A percentile compares a stretch with the other conserved stretches of the same genome.
Conservation (phyloP, 352 stramenopile genomes). For the Pythium grandisporangium region DNA sequence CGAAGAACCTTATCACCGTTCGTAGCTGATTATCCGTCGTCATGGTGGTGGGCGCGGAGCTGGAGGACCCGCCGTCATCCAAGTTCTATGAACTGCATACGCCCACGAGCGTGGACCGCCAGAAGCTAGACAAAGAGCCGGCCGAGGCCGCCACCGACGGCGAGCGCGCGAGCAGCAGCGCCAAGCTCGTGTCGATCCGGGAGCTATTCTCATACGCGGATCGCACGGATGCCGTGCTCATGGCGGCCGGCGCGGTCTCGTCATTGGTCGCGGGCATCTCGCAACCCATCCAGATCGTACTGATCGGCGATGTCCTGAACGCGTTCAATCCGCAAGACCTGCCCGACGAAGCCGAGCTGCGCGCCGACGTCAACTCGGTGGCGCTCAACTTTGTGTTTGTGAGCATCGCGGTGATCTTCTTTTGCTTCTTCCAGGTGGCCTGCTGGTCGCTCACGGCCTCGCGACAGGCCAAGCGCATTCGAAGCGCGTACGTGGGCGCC, state of each 20-base stretch:
- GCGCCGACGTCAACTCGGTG: slow-evolving; percentile 17
- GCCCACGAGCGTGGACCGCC: too few species aligned
- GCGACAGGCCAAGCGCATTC: slow-evolving; percentile 21
- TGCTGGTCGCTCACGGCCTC: slow-evolving; percentile 41
- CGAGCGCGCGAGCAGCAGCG: too few species aligned
- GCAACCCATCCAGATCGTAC: slow-evolving; percentile 59
- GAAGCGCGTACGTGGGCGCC: slow-evolving; percentile 13
- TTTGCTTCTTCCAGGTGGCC: slow-evolving; percentile 38
- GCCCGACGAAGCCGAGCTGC: slow-evolving; percentile 36
- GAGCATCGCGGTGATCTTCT: slow-evolving; percentile 39
- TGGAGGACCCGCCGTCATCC: too few species aligned
- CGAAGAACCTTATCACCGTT: too few species aligned
- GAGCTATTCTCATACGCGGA: slow-evolving; percentile 56
- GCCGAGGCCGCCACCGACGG: neutral
- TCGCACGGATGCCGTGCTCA: slow-evolving; percentile 37
- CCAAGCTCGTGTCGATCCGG: slow-evolving; percentile 28
- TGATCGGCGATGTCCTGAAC: slow-evolving; percentile 68
- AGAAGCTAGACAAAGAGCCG: too few species aligned
- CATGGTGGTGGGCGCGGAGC: too few species aligned
- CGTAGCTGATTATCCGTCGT: too few species aligned
- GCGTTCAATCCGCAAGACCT: slow-evolving; percentile 40
- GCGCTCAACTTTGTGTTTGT: slow-evolving; percentile 49
- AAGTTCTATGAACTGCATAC: too few species aligned
- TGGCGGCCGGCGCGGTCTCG: slow-evolving; percentile 33
- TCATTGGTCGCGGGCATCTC: slow-evolving; percentile 30